Evolutionary conservation across 331 rosid genomes (phyloP), one percentile per base, ranked within the genome.

Genomic region (Quercus tomentella): DNA sequence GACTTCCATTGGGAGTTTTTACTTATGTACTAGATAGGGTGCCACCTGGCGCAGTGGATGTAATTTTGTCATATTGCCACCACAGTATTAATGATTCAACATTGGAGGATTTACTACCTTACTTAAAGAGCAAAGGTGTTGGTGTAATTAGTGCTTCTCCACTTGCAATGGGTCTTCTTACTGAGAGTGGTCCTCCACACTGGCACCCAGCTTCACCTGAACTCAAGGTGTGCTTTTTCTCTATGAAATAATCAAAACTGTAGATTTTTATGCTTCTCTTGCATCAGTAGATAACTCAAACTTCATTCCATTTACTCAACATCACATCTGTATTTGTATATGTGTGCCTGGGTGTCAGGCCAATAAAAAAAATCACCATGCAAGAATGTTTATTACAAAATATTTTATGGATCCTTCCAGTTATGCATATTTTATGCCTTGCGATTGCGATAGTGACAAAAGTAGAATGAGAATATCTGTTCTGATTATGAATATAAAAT

Each of bases 201-300:
- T 95, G 97, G 99, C 99, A 95, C 79, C 97, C 97, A 0, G 99
- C 97, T 56, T 90, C 97, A 5, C 76, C 90, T 3, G 92, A 91
- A 80, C 89, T 93, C 78, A 95, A 92, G 96, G 99, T 91, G 33
- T 51, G 66, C 61, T 43, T 73, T 25, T 35, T 74, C 61, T 84
- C 30, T 41, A 49, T 63, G 21, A 16, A 20, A 33, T 65, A 8
- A 65, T 1, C 4, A 31, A 21, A 20, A 31, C 9, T 18, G 10
- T 33, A 33, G n/a, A 6, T 8, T 35, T 67, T 17, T 33, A 67
- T 35, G 72, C 51, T 67, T 67, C 52, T 35, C 37, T 67, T 67
- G 72, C 51, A 35, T 28, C 70, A 28, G 21, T n/a, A 17, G 33
- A 3, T 67, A 31, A 60, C 31, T 23, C 67, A 60, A 60, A 23